phyloP scores from a whole-genome alignment of 1,284 basidiomycete species.

The Marasmius sp. region DNA sequence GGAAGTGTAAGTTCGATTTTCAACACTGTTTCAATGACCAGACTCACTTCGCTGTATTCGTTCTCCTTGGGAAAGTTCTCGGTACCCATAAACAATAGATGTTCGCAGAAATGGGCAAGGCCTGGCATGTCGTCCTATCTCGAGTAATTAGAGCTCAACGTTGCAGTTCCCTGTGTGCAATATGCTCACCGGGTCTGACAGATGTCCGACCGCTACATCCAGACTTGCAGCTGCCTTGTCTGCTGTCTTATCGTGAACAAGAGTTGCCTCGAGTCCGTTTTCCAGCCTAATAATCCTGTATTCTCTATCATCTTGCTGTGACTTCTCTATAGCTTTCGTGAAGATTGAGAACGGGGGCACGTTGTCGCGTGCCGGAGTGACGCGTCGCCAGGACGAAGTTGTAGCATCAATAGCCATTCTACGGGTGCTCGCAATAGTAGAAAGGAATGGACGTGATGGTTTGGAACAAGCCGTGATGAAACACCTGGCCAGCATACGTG shows the following conservation, averaged over 20 bases:
- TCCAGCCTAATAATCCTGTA: conserved; percentile 83
- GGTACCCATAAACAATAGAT: conserved; percentile 92
- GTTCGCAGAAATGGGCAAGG: conserved; percentile 92
- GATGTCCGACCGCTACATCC: conserved; percentile 94
- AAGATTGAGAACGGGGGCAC: conserved; percentile 54
- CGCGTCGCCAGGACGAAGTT: conserved; percentile 36
- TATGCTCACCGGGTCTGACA: conserved; percentile 84
- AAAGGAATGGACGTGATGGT: neutral
- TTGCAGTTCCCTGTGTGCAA: neutral
- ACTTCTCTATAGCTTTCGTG: conserved; percentile 71
- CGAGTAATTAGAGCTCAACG: conserved; percentile 4
- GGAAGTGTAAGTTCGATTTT: neutral
- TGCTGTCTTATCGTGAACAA: conserved; percentile 85
- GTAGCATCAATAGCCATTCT: conserved; percentile 11
- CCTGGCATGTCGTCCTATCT: conserved; percentile 81
- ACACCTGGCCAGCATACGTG: neutral
- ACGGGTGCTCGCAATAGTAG: neutral
- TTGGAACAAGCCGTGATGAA: neutral
- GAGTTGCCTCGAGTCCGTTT: conserved; percentile 86
- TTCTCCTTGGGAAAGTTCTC: conserved; percentile 88
- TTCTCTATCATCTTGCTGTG: conserved; percentile 73
- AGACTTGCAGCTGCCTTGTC: conserved; percentile 96
- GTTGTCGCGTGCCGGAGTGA: conserved; percentile 25
- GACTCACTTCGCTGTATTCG: conserved; percentile 78
- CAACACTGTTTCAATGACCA: conserved; percentile 3